These are phyloP conservation scores for Thermothielavioides terrestris DNA, from an alignment of 495 filamentous ascomycete species.

Conservation along the genomic window DNA sequence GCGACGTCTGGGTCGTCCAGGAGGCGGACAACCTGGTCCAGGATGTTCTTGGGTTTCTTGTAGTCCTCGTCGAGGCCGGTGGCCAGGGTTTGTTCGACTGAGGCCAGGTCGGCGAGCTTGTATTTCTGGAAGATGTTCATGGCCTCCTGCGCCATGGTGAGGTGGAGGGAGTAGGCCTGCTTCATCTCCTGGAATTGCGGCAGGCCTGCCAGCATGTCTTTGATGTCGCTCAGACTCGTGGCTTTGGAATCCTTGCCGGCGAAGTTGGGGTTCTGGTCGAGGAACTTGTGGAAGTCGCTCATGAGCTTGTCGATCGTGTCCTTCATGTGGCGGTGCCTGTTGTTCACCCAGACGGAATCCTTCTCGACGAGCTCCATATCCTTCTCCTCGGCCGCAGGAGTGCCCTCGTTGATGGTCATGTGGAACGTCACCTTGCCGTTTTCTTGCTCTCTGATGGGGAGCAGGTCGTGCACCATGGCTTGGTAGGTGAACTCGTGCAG, in stretches of 20 bases:
- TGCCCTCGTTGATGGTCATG: constrained; percentile 64
- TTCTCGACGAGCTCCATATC: constrained; percentile 85
- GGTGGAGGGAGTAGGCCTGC: constrained; percentile 86
- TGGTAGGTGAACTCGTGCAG: constrained; percentile 98
- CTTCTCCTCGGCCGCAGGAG: constrained; percentile 59
- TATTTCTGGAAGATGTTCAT: constrained; percentile 83
- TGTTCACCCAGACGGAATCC: constrained; percentile 88
- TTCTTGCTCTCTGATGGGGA: constrained; percentile 64
- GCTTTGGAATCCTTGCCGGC: constrained; percentile 59
- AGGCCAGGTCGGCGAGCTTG: constrained; percentile 79
- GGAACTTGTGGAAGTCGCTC: constrained; percentile 83
- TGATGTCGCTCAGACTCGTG: constrained; percentile 80
- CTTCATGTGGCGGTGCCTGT: constrained; percentile 93
- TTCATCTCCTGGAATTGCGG: constrained; percentile 93
- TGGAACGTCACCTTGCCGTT: constrained; percentile 80
- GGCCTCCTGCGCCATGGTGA: constrained; percentile 96
- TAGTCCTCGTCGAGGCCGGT: constrained; percentile 91
- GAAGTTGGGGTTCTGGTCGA: constrained; percentile 90
- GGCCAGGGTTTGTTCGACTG: constrained; percentile 74
- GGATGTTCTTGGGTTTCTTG: constrained; percentile 79
- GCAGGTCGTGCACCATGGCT: constrained; percentile 89
- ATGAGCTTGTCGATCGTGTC: constrained; percentile 92
- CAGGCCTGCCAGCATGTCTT: constrained; percentile 91
- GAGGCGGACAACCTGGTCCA: constrained; percentile 75
- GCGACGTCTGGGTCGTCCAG: constrained; percentile 70